Evolutionary conservation across 768 basidiomycete genomes (phyloP), one percentile per base, ranked within the genome.

Genomic region (Tricholoma sp.): DNA sequence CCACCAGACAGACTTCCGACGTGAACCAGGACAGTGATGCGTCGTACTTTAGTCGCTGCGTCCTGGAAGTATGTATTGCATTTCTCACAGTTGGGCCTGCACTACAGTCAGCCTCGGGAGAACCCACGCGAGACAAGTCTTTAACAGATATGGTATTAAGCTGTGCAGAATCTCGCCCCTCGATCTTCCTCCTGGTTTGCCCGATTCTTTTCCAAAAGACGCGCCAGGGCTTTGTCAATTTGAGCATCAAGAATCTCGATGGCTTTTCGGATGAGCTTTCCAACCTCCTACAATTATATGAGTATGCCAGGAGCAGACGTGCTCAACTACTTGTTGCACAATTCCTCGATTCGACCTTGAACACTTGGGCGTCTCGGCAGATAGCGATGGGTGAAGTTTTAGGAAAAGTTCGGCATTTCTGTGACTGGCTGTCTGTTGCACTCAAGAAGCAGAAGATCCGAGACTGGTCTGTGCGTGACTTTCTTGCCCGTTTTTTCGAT

Each of bases 401-500:
- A 7, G 70, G 70, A 28, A 74, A 80, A 28, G 74, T 83, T 20
- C 72, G 76, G 28, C 53, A 66, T 20, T 68, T 94, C 32, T 82
- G 79, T 57, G 65, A 64, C 0, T 89, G 82, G 79, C 72, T 91
- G 51, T 74, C 80, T 32, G 64, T 63, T 4, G 69, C 75, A 56
- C 67, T 85, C 45, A 63, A 61, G 48, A 70, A 70, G 9, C 65
- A 73, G 33, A 68, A 76, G 45, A 65, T 84, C 6, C 70, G 72
- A 1, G 83, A 81, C 2, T 94, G 93, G 90, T 75, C 72, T 53
- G 74, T 85, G 29, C 83, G 92, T 33, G 85, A 91, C 62, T 65
- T 74, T 28, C 72, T 89, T 31, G 74, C 83, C 44, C 74, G 75
- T 32, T 89, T 96, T 66, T 69, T 94, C 48, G 83, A 86, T 57